Base-by-base conservation (phyloP, 2,329 filamentous ascomycete species). In the Trichoderma polysporum region DNA sequence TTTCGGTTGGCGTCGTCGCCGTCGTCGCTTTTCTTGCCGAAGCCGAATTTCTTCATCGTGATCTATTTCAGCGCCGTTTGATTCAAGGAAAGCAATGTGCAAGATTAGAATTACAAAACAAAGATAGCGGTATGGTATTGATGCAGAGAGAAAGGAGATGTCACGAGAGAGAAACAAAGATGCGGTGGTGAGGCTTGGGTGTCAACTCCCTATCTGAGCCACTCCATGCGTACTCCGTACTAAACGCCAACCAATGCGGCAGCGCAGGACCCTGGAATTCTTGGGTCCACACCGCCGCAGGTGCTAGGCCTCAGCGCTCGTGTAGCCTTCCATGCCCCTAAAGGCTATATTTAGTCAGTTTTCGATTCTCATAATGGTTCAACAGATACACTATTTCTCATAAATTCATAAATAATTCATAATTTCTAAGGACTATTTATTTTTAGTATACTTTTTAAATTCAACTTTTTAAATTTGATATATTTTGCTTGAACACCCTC, bases 41-140 rank as follows among this genome's bases (percentile, higher is more conserved):
- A 84, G 57, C 84, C 84, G 71, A 89, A 87, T 72, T 85, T 87
- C 79, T 84, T 86, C 87, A 89, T 89, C 69, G 69, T 77, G 73
- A 56, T 54, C 37, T 54, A 31, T 37, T 27, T 4, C n/a, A n/a
- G 37, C 8, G 25, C 6, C 4, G 5, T 59, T 47, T 2, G 13
- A 25, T 54, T 47, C n/a, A 35, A 47, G 29, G 13, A 17, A 6
- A 54, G 9, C 22, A n/a, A 13, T 45, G 37, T 39, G 19, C 1
- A 22, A 61, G 10, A 13, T 17, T 8, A 25, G 29, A 27, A 35
- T 5, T 33, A 50, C 33, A 50, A 49, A 15, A 37, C 13, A 35
- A 59, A 22, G 10, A 47, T 25, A 25, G 37, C 29, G 50, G 35
- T 13, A 33, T 19, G 50, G 15, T 45, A 53, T 25, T 31, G 50